Percentiles rank a stretch among this genome's conserved stretches.
phyloP scores from a whole-genome alignment of 768 basidiomycete genomes.

The Nidula microcarpa region DNA sequence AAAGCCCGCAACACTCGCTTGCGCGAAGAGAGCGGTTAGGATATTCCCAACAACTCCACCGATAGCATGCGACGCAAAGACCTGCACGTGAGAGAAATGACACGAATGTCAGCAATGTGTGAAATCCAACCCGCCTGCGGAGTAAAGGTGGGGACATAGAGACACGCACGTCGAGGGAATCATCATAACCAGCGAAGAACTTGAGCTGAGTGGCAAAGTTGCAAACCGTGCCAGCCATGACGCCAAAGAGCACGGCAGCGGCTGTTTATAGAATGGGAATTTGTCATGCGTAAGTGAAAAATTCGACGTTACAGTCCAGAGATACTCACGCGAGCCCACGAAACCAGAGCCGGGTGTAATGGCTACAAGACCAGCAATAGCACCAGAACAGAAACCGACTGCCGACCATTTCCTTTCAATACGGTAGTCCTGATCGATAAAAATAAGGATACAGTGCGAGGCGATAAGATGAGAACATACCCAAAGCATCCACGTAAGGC shows the following conservation, averaged over 20 bases:
- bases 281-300: not conserved
- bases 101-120: not conserved
- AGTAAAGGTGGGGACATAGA: not conserved
- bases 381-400: conserved; percentile 95
- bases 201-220: conserved; percentile 98
- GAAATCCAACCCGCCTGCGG: not conserved
- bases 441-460: no score
- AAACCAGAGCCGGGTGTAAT: conserved; percentile 83
- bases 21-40: conserved; percentile 86
- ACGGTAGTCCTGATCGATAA: conserved; percentile 65
- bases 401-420: conserved; percentile 92
- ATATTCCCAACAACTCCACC: conserved; percentile 82
- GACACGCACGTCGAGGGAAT: conserved; percentile 68
- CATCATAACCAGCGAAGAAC: conserved; percentile 72
- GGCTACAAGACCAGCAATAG: conserved; percentile 85
- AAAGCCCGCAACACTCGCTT: conserved; percentile 71
- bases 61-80: conserved; percentile 82
- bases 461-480: conserved; percentile 26
- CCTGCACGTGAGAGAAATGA: conserved; percentile 38
- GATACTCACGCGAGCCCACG: conserved; percentile 66
- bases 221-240: conserved; percentile 81
- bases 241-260: conserved; percentile 87
- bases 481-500: conserved; percentile 91
- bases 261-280: conserved; percentile 29
- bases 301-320: no score